Percentiles rank a stretch among this genome's conserved stretches.
These are phyloP conservation scores for Emiliania huxleyi DNA, from an alignment of 78 protist species.

Conservation along the genomic window DNA sequence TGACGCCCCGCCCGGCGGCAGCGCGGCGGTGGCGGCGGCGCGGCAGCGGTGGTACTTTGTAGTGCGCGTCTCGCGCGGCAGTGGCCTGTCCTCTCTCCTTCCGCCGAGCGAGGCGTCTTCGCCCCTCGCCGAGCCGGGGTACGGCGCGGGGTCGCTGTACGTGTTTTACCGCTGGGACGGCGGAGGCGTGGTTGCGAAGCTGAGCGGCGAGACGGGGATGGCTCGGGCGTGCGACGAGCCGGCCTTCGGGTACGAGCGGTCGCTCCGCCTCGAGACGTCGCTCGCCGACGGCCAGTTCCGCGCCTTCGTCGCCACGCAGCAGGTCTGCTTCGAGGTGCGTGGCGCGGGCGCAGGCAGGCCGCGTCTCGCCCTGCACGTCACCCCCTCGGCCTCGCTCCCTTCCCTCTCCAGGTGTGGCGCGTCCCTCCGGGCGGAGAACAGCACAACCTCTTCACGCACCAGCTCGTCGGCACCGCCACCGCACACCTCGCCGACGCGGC, in stretches of 20 bases:
- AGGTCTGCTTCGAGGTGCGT: background rate
- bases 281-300: background rate
- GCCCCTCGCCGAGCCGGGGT: background rate
- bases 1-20: too few relatives aligned
- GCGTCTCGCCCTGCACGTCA: too few relatives aligned
- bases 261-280: background rate
- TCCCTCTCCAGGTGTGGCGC: too few relatives aligned
- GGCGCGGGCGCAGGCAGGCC: too few relatives aligned
- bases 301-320: background rate
- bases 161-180: background rate
- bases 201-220: background rate
- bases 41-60: too few relatives aligned
- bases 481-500: background rate
- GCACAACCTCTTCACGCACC: background rate
- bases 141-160: background rate
- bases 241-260: background rate
- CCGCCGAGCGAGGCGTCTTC: too few relatives aligned
- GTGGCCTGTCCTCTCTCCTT: too few relatives aligned
- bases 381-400: too few relatives aligned
- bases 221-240: background rate
- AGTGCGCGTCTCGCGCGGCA: too few relatives aligned
- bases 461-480: background rate
- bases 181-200: background rate
- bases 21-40: too few relatives aligned
- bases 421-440: background rate